Percentiles rank a stretch among this genome's conserved stretches.
Conservation (phyloP, 192 early-diverging fungal species). For the Coemansia erecta region DNA sequence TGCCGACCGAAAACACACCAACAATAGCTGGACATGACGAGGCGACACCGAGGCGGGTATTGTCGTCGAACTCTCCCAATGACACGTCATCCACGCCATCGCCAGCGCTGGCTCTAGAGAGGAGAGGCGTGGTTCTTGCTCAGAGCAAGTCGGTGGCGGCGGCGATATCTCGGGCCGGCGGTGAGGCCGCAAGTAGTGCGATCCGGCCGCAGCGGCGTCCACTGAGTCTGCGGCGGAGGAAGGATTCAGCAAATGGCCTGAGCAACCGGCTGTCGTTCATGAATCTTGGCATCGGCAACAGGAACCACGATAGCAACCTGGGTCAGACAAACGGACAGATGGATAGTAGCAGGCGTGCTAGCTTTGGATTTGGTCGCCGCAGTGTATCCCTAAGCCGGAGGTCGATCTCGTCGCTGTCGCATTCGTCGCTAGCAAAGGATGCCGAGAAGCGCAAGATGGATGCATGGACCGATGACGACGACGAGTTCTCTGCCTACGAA, state of each 20-base stretch:
- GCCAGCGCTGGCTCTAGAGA: neutral
- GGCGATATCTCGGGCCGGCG: neutral
- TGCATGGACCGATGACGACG: conserved; percentile 46
- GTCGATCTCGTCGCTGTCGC: conserved; percentile 18
- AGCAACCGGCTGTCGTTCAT: conserved; percentile 3
- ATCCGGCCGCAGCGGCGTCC: conserved; percentile 20
- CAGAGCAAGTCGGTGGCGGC: neutral
- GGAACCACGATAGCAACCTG: conserved; percentile 3
- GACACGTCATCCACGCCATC: neutral
- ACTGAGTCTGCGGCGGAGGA: conserved; percentile 26
- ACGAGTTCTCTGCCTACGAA: conserved; percentile 38
- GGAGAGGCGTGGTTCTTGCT: conserved; percentile 3
- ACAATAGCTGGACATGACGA: neutral
- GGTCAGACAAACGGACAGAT: conserved; percentile 1
- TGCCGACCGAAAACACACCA: neutral
- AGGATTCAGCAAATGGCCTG: neutral
- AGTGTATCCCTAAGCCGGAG: conserved; percentile 5
- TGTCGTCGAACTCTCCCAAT: neutral
- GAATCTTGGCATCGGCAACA: conserved; percentile 9
- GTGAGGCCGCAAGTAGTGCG: neutral
- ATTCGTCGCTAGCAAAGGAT: conserved; percentile 21
- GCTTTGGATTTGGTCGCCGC: conserved; percentile 9
- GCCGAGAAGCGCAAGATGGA: conserved; percentile 43
- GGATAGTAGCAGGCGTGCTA: neutral
- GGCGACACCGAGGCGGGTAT: neutral